Base-by-base conservation (phyloP, 2,329 filamentous ascomycete species). In the Xylariaceae sp. region DNA sequence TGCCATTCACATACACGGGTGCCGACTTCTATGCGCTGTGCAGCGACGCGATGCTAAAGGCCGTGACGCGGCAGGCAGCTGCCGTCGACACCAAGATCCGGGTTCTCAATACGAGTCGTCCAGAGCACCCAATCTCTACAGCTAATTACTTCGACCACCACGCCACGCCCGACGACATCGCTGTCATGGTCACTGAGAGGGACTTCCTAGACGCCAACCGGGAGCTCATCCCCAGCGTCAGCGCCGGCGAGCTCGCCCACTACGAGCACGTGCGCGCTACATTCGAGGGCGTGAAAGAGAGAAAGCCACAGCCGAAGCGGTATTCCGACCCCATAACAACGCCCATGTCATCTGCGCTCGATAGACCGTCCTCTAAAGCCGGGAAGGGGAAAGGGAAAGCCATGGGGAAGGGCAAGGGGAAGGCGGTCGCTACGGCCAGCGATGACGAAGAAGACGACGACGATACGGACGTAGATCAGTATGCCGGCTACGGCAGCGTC, bases 11-110 rank as follows among this genome's bases (percentile, higher is more conserved):
- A 2, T 99, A 97, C 77, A 99, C 95, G 0, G 95, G 95, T 69
- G 95, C 95, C 61, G 95, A 99, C 76, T 88, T 99, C 71, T 99
- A 99, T 75, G 95, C 95, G 1, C 83, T 99, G 17, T 98, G 94
- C 78, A 96, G 92, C 39, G 95, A 99, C 74, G 92, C 95, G 48
- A 99, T 99, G 95, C 88, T 99, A 65, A 98, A 99, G 74, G 95
- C 95, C 17, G 94, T 99, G 56, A 99, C 95, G 2, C 87, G 95
- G 4, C 91, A 96, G 71, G 92, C 95, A 2, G 84, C 86, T 1
- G 81, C 85, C 2, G 93, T 98, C 2, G 95, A 99, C 72, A 81
- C 85, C 47, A 95, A 95, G 74, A 90, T 99, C 64, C 83, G 83
- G 19, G 79, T 82, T 4, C 79, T 96, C 72, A 91, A 91, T 67